Percentiles rank a stretch among this genome's conserved stretches.
These are phyloP conservation scores for Striga asiatica DNA, from an alignment of 257 asterid genomes.

Conservation along the genomic window DNA sequence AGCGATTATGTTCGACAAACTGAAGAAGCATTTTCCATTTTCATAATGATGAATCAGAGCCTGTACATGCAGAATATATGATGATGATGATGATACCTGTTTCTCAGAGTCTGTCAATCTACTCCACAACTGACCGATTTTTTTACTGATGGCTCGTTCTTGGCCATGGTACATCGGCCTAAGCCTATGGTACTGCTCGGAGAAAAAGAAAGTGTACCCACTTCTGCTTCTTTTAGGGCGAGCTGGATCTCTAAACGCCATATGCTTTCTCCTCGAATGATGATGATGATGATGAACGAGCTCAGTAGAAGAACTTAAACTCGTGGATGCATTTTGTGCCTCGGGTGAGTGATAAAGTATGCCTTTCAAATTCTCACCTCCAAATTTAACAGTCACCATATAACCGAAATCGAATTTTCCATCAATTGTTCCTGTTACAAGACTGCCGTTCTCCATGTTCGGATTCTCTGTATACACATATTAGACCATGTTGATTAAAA, in stretches of 20 bases:
- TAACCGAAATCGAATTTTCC: conserved; percentile 85
- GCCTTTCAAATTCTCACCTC: conserved; percentile 65
- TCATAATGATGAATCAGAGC: no score
- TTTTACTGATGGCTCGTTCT: conserved; percentile 71
- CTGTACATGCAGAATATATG: no score
- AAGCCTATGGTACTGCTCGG: conserved; percentile 69
- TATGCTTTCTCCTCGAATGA: conserved; percentile 35
- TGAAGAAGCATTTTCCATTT: not conserved
- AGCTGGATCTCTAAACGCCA: conserved; percentile 47
- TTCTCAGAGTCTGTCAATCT: conserved; percentile 69
- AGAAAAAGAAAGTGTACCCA: conserved; percentile 86
- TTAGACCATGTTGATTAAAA: no score
- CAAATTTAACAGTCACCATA: conserved; percentile 54
- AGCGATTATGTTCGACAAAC: not conserved
- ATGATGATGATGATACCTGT: conserved; percentile 31
- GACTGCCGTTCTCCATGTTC: conserved; percentile 43
- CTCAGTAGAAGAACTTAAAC: conserved; percentile 22
- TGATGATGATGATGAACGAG: conserved; percentile 8
- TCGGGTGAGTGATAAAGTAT: conserved; percentile 62
- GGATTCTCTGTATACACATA: conserved; percentile 31
- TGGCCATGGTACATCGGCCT: conserved; percentile 78
- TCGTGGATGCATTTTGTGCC: conserved; percentile 26
- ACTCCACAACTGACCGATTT: conserved; percentile 76
- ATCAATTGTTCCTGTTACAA: conserved; percentile 72
- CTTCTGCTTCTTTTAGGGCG: conserved; percentile 70